Evolutionary conservation across 2,329 filamentous ascomycete genomes (phyloP).

Genomic region (Nemania sp.): DNA sequence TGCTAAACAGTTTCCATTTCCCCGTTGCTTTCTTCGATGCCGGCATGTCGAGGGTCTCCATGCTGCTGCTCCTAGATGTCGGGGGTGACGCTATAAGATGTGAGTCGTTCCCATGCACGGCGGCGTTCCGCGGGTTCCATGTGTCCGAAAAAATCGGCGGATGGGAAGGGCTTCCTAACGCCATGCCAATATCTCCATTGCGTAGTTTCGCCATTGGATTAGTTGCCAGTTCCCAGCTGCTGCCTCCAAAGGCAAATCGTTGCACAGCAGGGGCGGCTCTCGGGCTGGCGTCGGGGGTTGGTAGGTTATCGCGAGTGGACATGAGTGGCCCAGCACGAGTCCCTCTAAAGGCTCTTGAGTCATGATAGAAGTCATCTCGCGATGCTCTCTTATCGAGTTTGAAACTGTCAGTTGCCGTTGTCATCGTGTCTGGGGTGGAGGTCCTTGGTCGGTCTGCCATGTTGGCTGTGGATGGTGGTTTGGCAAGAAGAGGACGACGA

Average conservation of each 20-base stretch:
- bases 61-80: slow-evolving; percentile 30
- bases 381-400: slow-evolving; percentile 51
- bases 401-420: slow-evolving; percentile 35
- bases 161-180: slow-evolving; percentile 70
- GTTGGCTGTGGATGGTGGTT: slow-evolving; percentile 32
- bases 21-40: slow-evolving; percentile 54
- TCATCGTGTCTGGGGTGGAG: slow-evolving; percentile 43
- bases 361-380: slow-evolving; percentile 49
- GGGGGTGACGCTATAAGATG: slow-evolving; percentile 28
- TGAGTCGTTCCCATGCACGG: slow-evolving; percentile 23
- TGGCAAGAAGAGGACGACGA: slow-evolving; percentile 35
- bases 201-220: slow-evolving; percentile 49
- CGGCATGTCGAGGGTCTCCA: slow-evolving; percentile 32
- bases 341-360: slow-evolving; percentile 38
- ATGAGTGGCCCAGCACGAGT: slow-evolving; percentile 46
- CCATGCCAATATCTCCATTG: slow-evolving; percentile 68
- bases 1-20: slow-evolving; percentile 64
- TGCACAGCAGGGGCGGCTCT: slow-evolving; percentile 39
- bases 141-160: slow-evolving; percentile 39
- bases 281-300: slow-evolving; percentile 51
- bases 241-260: slow-evolving; percentile 40
- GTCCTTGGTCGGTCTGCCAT: slow-evolving; percentile 49
- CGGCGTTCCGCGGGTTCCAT: slow-evolving; percentile 27
- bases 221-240: slow-evolving; percentile 48
- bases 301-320: slow-evolving; percentile 47